Evolutionary conservation across 331 rosid species (phyloP), one percentile per base, ranked within the genome.

Genomic region (Quercus tomentella): DNA sequence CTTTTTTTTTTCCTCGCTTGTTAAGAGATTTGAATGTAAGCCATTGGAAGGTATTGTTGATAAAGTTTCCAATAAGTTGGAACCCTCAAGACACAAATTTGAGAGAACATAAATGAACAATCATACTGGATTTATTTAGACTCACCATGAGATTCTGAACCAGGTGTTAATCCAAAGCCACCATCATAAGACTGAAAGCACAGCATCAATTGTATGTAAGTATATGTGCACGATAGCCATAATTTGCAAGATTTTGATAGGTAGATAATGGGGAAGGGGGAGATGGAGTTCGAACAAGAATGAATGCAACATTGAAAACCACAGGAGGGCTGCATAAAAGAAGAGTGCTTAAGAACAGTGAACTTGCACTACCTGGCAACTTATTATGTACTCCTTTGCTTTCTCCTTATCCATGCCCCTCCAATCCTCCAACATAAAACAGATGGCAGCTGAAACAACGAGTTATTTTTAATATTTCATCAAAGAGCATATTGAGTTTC

Each of bases 71-170:
- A 63, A 63, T 4, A 62, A 25, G 41, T 62, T 26, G 11, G 20
- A 62, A 23, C 45, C 37, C 68, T 26, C 41, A 26, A 26, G 21
- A 28, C n/a, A 28, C 25, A 41, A 37, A 41, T 28, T 26, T 81
- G 11, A 18, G 21, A 78, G 21, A 78, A 70, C 20, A 62, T 17
- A 69, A 18, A 8, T 61, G 20, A 62, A 51, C 8, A 78, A 35
- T 25, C 22, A 66, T 18, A 28, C 30, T 75, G 70, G 55, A 54
- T 74, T 67, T 49, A 81, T 70, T 77, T 77, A 51, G 79, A 87
- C 99, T 88, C 89, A 96, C 99, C 98, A 28, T 96, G 99, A 80
- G 99, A 96, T 86, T 96, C 99, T 52, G 97, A 89, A 76, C 92
- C 94, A 62, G 99, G 99, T 84, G 77, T 91, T 82, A 96, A 86